A percentile compares a stretch with the other conserved stretches of the same genome.
Evolutionary conservation across 768 basidiomycete species (phyloP).

Genomic region (Amanita jacksonii): DNA sequence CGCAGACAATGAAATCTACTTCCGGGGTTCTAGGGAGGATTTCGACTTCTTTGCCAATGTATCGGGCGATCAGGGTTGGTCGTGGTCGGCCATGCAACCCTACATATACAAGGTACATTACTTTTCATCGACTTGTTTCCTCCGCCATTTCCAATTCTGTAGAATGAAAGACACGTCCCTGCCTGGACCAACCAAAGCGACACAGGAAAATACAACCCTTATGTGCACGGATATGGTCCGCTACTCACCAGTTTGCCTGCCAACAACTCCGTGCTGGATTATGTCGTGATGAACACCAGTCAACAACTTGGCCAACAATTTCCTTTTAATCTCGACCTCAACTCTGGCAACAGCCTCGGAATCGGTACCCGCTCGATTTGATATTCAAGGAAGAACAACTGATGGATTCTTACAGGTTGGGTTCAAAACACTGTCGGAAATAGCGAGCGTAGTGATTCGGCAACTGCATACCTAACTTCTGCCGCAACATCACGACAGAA

Average conservation of each 20-base stretch:
- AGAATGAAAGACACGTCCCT: constrained; percentile 23
- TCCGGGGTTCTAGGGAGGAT: constrained; percentile 27
- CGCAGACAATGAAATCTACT: constrained; percentile 4
- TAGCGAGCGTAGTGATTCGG: constrained; percentile 20
- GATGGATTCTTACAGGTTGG: constrained; percentile 17
- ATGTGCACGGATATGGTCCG: constrained; percentile 18
- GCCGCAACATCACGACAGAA: constrained; percentile 17
- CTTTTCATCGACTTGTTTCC: background rate
- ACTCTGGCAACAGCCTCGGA: constrained; percentile 25
- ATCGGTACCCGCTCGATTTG: constrained; percentile 15
- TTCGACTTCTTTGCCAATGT: constrained; percentile 41
- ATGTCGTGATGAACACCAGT: constrained; percentile 18
- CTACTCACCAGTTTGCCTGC: constrained; percentile 20
- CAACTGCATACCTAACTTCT: constrained; percentile 22
- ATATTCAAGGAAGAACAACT: background rate
- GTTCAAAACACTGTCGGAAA: constrained; percentile 19
- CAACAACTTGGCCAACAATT: constrained; percentile 20
- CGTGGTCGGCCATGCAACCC: constrained; percentile 16
- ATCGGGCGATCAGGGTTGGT: constrained; percentile 39
- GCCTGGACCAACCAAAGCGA: constrained; percentile 23
- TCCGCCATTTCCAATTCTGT: background rate
- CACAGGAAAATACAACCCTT: constrained; percentile 22
- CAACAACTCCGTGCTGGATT: constrained; percentile 17
- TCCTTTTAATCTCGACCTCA: constrained; percentile 26
- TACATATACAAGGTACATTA: constrained; percentile 16